phyloP scores from a whole-genome alignment of 257 asterid genomes.

The Nemophila menziesii region DNA sequence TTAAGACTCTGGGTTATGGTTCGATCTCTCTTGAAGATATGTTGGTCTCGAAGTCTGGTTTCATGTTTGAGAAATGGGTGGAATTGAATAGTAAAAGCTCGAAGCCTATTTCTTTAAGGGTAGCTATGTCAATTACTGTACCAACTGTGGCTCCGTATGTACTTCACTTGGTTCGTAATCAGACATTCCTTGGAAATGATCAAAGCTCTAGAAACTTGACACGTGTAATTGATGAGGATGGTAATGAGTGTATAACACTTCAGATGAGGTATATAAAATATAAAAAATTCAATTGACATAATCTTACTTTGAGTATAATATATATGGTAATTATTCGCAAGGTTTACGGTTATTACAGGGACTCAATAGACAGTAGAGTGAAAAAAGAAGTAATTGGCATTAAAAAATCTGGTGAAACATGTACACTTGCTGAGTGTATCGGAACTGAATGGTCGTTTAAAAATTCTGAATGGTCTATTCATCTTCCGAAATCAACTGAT shows the following conservation, averaged over 20 bases:
- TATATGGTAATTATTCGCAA: too few relatives aligned
- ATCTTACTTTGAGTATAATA: too few relatives aligned
- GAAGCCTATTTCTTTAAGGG: conserved; percentile 52
- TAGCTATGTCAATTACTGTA: conserved; percentile 69
- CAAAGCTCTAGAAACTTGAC: conserved; percentile 49
- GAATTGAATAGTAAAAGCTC: conserved; percentile 39
- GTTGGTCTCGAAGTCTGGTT: conserved; percentile 33
- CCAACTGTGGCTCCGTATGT: conserved; percentile 52
- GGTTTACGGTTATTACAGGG: conserved; percentile 28
- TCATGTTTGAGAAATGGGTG: conserved; percentile 75
- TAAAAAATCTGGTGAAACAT: conserved; percentile 40
- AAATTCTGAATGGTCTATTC: conserved; percentile 63
- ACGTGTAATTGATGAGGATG: conserved; percentile 46
- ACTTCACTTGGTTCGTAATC: conserved; percentile 45
- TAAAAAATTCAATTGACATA: too few relatives aligned
- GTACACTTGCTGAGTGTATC: conserved; percentile 43
- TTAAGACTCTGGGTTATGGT: conserved; percentile 44
- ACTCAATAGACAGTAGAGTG: conserved; percentile 20
- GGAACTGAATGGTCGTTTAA: conserved; percentile 57
- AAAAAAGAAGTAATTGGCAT: conserved; percentile 50
- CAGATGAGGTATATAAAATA: conserved; percentile 80
- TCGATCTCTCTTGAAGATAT: conserved; percentile 50
- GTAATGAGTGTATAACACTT: conserved; percentile 53
- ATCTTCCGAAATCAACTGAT: conserved; percentile 29
- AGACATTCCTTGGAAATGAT: conserved; percentile 29